Evolutionary conservation across 1,284 basidiomycete genomes (phyloP).

Genomic region (Thecaphora thlaspeos): DNA sequence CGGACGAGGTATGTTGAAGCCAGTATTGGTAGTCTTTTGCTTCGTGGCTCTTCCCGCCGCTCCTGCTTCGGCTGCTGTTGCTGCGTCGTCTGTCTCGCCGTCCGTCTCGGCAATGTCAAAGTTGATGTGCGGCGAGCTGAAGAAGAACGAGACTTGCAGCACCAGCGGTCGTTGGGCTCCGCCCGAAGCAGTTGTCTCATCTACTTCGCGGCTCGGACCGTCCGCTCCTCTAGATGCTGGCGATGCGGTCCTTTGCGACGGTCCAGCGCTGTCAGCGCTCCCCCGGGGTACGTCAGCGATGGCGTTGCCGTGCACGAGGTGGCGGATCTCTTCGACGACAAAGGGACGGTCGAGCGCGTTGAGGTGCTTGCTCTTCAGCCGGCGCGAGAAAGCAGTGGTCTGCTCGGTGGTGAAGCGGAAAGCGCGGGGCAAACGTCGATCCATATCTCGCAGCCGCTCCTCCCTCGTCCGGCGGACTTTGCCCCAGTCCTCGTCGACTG

Average conservation of each 20-base stretch:
- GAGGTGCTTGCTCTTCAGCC: slow-evolving; percentile 22
- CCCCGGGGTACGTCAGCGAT: neutral
- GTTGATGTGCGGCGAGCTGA: slow-evolving; percentile 2
- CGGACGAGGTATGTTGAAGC: neutral
- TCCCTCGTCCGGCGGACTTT: slow-evolving; percentile 17
- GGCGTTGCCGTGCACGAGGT: neutral
- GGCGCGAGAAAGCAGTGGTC: slow-evolving; percentile 18
- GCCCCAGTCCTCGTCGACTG: slow-evolving; percentile 6
- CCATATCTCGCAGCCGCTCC: slow-evolving; percentile 8
- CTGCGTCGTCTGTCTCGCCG: no score
- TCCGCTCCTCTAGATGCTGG: neutral
- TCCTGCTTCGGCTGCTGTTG: no score
- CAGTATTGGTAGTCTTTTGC: no score
- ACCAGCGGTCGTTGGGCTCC: neutral
- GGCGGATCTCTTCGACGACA: neutral
- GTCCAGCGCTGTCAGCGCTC: no score
- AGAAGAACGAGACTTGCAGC: slow-evolving; percentile 23
- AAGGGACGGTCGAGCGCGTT: slow-evolving; percentile 32
- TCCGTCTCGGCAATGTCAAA: neutral
- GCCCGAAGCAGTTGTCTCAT: neutral
- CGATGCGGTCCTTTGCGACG: neutral
- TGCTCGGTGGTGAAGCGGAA: slow-evolving; percentile 22
- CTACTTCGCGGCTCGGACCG: neutral
- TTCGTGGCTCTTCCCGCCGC: no score
- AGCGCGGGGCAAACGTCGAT: slow-evolving; percentile 16